phyloP scores from a whole-genome alignment of 495 filamentous ascomycete genomes.

The Aspergillus avenaceus region DNA sequence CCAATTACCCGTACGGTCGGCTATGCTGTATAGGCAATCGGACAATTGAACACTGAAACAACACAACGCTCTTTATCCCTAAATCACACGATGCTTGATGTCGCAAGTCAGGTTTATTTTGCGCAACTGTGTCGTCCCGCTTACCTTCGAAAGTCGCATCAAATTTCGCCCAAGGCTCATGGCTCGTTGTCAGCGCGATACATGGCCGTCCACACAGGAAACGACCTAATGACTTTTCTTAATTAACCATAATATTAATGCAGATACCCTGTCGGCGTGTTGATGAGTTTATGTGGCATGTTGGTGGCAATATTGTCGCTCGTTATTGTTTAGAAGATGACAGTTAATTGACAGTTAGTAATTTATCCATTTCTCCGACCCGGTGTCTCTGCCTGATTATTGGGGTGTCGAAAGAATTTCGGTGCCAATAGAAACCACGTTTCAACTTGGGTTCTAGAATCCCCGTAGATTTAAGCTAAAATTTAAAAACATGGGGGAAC shows the following conservation, averaged over 20 bases:
- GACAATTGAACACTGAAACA: not conserved
- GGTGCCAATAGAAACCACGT: not conserved
- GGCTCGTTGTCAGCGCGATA: not conserved
- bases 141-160: not conserved
- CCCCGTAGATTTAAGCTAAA: not conserved
- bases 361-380: too few relatives aligned
- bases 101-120: not conserved
- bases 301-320: constrained; percentile 1
- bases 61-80: not conserved
- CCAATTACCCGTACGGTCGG: not conserved
- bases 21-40: not conserved
- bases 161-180: not conserved
- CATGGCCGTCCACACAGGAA: constrained; percentile 3
- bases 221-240: constrained; percentile 8
- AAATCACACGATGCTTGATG: not conserved
- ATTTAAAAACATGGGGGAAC: too few relatives aligned
- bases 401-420: too few relatives aligned
- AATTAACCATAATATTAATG: constrained; percentile 1
- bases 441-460: not conserved
- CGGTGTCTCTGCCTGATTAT: too few relatives aligned
- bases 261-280: constrained; percentile 12
- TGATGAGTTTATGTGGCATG: constrained; percentile 4
- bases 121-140: not conserved
- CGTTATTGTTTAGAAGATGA: constrained; percentile 2
- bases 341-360: not conserved